Evolutionary conservation across 106 monocot species (phyloP).

Genomic region (Dactylorhiza incarnata): DNA sequence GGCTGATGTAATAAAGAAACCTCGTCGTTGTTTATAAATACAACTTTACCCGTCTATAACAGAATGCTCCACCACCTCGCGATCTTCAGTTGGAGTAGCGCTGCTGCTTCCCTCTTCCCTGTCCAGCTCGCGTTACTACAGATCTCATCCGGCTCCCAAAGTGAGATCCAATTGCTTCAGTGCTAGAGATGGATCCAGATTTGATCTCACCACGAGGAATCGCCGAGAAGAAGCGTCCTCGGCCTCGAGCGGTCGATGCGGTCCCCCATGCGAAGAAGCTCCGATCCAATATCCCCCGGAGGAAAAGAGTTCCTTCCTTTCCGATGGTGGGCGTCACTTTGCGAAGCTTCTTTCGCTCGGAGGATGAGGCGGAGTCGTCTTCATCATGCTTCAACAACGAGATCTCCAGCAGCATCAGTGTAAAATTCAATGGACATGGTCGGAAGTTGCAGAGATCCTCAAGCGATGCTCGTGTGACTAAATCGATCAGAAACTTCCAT

Average conservation of each 20-base stretch:
- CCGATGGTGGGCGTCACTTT: conserved; percentile 10
- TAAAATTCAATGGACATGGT: conserved; percentile 5
- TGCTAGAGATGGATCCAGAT: not conserved
- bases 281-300: conserved; percentile 45
- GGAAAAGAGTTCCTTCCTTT: conserved; percentile 20
- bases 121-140: not conserved
- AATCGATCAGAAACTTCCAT: not conserved
- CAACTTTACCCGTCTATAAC: not conserved
- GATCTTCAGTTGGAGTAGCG: not conserved
- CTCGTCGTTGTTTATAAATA: not conserved
- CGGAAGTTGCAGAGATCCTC: conserved; percentile 4
- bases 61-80: not conserved
- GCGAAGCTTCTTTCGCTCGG: conserved; percentile 1
- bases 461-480: conserved; percentile 11
- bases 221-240: not conserved
- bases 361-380: conserved; percentile 28
- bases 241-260: not conserved
- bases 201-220: not conserved
- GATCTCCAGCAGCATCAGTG: conserved; percentile 24
- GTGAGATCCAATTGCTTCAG: not conserved
- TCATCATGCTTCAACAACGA: conserved; percentile 54
- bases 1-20: not conserved
- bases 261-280: conserved; percentile 15
- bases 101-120: not conserved
- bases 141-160: not conserved